These are phyloP conservation scores for Cyclospora cayetanensis DNA, from an alignment of 169 alveolate genomes.

Conservation along the genomic window DNA sequence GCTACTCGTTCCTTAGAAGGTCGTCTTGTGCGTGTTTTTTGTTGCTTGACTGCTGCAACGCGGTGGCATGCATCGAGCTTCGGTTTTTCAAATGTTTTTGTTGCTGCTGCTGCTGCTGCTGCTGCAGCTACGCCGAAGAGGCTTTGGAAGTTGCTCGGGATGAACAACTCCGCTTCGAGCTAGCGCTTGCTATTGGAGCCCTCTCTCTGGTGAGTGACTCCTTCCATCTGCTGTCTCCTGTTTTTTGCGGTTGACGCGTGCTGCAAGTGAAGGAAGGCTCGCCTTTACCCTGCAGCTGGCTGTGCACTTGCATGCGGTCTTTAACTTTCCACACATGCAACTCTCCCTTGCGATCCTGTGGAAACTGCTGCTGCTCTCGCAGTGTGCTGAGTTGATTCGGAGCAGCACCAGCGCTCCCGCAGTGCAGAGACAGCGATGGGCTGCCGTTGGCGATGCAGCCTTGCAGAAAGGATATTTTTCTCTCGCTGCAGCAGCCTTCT, in stretches of 20 bases:
- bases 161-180: constrained; percentile 45
- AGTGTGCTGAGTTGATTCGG: constrained; percentile 24
- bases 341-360: neutral
- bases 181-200: constrained; percentile 5
- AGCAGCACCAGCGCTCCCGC: neutral
- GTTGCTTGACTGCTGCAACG: neutral
- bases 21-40: neutral
- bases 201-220: neutral
- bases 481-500: constrained; percentile 8
- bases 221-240: neutral
- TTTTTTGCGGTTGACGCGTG: neutral
- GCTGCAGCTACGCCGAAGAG: neutral
- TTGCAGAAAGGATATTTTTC: neutral
- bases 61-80: no score
- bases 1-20: no score
- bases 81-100: no score
- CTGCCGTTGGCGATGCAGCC: constrained; percentile 15
- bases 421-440: neutral
- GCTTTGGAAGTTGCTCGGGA: constrained; percentile 3
- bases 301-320: neutral
- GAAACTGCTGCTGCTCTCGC: neutral
- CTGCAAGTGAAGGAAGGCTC: neutral
- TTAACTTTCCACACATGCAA: neutral
- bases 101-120: neutral
- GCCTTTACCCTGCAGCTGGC: neutral